Evolutionary conservation across 768 basidiomycete genomes (phyloP), one percentile per base, ranked within the genome.

Genomic region (Butyriboletus loyo): DNA sequence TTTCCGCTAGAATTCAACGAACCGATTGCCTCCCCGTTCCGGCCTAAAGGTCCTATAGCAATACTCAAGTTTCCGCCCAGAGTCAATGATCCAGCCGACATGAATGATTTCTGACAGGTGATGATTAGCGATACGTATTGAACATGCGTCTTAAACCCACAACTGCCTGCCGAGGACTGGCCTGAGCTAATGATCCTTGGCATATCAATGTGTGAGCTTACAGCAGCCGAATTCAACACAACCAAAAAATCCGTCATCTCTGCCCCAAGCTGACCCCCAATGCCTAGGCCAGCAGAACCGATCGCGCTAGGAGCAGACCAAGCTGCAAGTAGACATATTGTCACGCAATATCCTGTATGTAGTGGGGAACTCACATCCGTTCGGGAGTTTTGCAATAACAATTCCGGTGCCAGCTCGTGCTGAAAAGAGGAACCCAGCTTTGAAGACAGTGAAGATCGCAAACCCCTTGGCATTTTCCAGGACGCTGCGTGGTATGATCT

Each of bases 301-400:
- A 99, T 96, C 3, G 96, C 97, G 65, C 87, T 89, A 4, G 97
- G 97, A 19, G 94, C 85, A 32, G 90, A 92, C 95, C 95, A 99
- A 34, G 82, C 89, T 93, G 50, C 86, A 92, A 78, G 82, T 87
- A 38, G 38, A 52, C 7, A 54, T 24, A 10, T 30, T 31, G 25
- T 53, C 49, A 43, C 27, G 43, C 14, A 28, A 39, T 36, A 31
- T 40, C 17, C 25, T 42, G 41, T 4, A 36, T 39, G 22, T 19
- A 45, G 40, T 22, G 50, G 37, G 52, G 27, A 22, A 75, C 92
- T 72, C 65, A 93, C 91, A 75, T 61, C 92, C 94, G 67, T 95
- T 81, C 5, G 82, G 75, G 17, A 93, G 74, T 59, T 77, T 85
- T 22, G 92, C 92, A 46, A 98, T 94, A 32, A 96, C 94, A 19